Evolutionary conservation across 2,329 filamentous ascomycete genomes (phyloP).

Genomic region (Colletotrichum shisoi): DNA sequence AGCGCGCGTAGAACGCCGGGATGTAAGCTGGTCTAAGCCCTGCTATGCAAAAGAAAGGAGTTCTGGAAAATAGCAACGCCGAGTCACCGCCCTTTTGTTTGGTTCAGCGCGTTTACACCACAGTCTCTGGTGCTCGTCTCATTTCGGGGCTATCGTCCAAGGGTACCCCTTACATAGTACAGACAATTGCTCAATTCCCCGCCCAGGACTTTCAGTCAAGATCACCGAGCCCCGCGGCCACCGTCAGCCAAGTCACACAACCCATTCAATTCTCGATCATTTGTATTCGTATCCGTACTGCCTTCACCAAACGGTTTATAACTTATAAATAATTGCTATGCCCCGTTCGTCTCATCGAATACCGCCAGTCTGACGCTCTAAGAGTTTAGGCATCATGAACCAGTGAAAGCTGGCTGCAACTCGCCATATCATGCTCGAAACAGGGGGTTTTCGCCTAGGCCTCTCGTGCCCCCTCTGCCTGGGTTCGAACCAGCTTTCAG

Average conservation of each 20-base stretch:
- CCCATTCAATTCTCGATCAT: slow-evolving; percentile 4
- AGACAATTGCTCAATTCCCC: background rate
- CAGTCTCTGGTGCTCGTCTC: background rate
- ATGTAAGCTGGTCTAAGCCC: slow-evolving; percentile 17
- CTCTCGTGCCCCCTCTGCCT: slow-evolving; percentile 10
- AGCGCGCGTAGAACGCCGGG: slow-evolving; percentile 13
- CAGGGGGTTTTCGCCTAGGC: slow-evolving; percentile 23
- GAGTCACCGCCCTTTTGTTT: background rate
- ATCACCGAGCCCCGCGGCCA: slow-evolving; percentile 26
- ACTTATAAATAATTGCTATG: too few relatives aligned
- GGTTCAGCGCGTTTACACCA: background rate
- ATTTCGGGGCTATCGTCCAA: background rate
- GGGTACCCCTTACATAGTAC: background rate
- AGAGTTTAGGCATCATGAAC: slow-evolving; percentile 2
- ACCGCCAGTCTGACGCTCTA: background rate
- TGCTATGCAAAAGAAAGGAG: slow-evolving; percentile 8
- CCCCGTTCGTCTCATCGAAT: background rate
- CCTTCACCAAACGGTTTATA: too few relatives aligned
- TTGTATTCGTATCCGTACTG: background rate
- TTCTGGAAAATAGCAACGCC: background rate
- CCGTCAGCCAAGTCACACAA: slow-evolving; percentile 14
- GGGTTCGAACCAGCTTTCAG: slow-evolving; percentile 12
- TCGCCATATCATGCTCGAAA: slow-evolving; percentile 22
- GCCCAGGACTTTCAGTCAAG: background rate
- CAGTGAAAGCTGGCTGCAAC: background rate